Base-by-base conservation (phyloP, 2,329 filamentous ascomycete species). In the Sporothrix brunneoviolacea region DNA sequence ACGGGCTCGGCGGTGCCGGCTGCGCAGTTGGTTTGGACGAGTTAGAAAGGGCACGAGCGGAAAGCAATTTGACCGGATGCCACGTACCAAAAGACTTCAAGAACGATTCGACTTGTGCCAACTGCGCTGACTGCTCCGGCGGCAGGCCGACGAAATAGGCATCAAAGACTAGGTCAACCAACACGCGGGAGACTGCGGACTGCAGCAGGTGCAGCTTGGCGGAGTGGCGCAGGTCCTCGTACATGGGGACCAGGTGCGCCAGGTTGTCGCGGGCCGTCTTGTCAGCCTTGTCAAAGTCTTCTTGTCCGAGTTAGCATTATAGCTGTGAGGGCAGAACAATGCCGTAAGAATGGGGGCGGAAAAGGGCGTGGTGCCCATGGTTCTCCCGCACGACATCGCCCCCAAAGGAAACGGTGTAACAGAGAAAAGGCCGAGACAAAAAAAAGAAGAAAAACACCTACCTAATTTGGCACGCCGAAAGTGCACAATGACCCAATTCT, bases 401-500 rank as follows among this genome's bases (percentile, higher is more conserved):
- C n/a, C n/a, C n/a, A n/a, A n/a, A n/a, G n/a, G n/a, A n/a, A n/a
- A n/a, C n/a, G n/a, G n/a, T n/a, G n/a, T n/a, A n/a, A n/a, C n/a
- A n/a, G n/a, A n/a, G n/a, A n/a, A n/a, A n/a, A 9, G n/a, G 15
- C 27, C 9, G n/a, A 41, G 8, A 36, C 9, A 8, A 22, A 27
- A 6, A 10, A 38, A 40, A 16, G 12, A 33, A 43, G 33, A 32
- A 37, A 9, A 38, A 37, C 32, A 51, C 38, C 12, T 62, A 77
- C 75, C 69, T 41, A 84, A 65, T 66, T 76, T 84, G 12, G 76
- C 73, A 55, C 77, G 78, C 46, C 84, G 74, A 57, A 85, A 88
- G 61, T 85, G 79, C 22, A 78, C 76, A 58, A 88, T 81, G 4
- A 84, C 78, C 84, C 84, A 89, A 59, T 88, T 87, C 66, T 88